Conservation (phyloP, 768 basidiomycete genomes). For the Thelephora ganbajun region DNA sequence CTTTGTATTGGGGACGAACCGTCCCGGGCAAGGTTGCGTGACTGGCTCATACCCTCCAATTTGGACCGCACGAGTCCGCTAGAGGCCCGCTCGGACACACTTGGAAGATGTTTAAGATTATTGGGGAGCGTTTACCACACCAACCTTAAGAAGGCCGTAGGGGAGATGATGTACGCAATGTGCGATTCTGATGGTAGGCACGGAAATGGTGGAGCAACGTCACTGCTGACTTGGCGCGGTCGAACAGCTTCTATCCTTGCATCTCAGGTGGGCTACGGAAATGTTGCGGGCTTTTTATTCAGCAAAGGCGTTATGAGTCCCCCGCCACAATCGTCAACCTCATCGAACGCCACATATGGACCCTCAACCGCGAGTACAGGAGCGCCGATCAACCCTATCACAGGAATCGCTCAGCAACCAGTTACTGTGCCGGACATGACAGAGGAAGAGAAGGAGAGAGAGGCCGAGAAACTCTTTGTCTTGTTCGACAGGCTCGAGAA, state of each 20-base stretch:
- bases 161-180: conserved; percentile 78
- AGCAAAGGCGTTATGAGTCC: conserved; percentile 70
- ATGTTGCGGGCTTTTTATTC: conserved; percentile 89
- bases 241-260: conserved; percentile 49
- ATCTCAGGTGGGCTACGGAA: conserved; percentile 85
- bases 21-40: conserved; percentile 40
- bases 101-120: conserved; percentile 73
- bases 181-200: conserved; percentile 60
- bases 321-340: conserved; percentile 16
- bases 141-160: conserved; percentile 60
- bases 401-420: conserved; percentile 44
- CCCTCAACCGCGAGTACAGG: conserved; percentile 21
- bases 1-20: conserved; percentile 52
- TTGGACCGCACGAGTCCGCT: conserved; percentile 70
- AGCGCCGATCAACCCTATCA: conserved; percentile 67
- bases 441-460: conserved; percentile 87
- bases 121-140: conserved; percentile 62
- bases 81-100: conserved; percentile 54
- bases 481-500: conserved; percentile 83
- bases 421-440: conserved; percentile 53
- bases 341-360: conserved; percentile 7
- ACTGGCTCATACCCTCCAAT: conserved; percentile 61
- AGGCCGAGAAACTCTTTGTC: conserved; percentile 85
- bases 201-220: not conserved
- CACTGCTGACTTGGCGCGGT: not conserved